phyloP scores from a whole-genome alignment of 1,139 yeast genomes.

The Taphrina pruni region DNA sequence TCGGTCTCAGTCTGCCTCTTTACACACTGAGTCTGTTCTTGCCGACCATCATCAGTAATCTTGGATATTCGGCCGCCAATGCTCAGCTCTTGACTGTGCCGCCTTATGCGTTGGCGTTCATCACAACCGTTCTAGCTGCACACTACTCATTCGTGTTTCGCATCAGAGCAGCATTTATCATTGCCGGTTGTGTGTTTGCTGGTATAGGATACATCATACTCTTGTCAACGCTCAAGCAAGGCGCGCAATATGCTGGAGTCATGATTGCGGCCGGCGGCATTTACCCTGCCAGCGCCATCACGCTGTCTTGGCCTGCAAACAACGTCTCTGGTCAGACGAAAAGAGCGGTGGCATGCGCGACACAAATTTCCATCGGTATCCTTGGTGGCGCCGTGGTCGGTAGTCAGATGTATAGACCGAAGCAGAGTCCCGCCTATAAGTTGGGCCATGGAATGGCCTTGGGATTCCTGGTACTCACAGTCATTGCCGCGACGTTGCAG shows the following conservation, averaged over 20 bases:
- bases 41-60: conserved; percentile 57
- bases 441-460: conserved; percentile 52
- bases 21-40: conserved; percentile 49
- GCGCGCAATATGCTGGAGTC: conserved; percentile 51
- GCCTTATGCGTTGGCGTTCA: conserved; percentile 59
- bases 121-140: conserved; percentile 51
- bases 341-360: conserved; percentile 55
- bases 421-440: conserved; percentile 51
- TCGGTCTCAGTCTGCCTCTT: conserved; percentile 42
- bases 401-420: conserved; percentile 52
- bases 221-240: conserved; percentile 43
- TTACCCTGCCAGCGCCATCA: conserved; percentile 53
- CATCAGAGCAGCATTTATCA: conserved; percentile 55
- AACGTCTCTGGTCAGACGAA: conserved; percentile 58
- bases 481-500: conserved; percentile 7
- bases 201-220: conserved; percentile 52
- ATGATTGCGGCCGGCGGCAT: conserved; percentile 53
- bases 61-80: conserved; percentile 59
- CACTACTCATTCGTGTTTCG: conserved; percentile 52
- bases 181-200: conserved; percentile 54
- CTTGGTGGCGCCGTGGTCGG: conserved; percentile 55
- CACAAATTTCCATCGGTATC: conserved; percentile 55
- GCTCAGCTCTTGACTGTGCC: conserved; percentile 62
- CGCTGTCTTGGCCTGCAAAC: conserved; percentile 55
- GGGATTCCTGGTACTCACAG: conserved; percentile 38